Base-by-base conservation (phyloP, 2,329 filamentous ascomycete species). In the Bipolaris sorokiniana region DNA sequence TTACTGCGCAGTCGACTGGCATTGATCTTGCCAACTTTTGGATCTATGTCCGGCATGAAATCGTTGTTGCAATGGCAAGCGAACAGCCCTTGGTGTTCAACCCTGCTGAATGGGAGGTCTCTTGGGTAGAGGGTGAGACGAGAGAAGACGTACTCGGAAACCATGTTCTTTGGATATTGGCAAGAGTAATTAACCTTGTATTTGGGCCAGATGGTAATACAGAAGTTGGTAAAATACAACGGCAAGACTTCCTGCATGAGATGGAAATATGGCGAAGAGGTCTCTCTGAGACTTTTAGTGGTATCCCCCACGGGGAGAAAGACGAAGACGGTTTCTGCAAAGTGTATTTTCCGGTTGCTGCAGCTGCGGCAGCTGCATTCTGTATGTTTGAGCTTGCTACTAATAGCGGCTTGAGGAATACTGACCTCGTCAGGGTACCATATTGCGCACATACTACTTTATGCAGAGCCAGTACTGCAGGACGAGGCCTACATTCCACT, bases 11-110 rank as follows among this genome's bases (percentile, higher is more conserved):
- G 18, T 70, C 68, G 9, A 60, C 47, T 1, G 72, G 71, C 1
- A 69, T 67, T 9, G 69, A 73, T 45, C 59, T 63, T 13, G 74
- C 73, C 6, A 75, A 72, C 16, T 76, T 76, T 54, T 76, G 73
- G 72, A 69, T 76, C 23, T 74, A 75, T 45, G 58, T 69, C 7
- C 53, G 71, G 10, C 72, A 75, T 48, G 71, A 75, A 49, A 71
- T 76, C 41, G 66, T 64, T 3, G 64, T 75, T 3, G 71, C 74
- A 2, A 56, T 75, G 49, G 56, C 67, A 6, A 73, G 59, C 23
- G 72, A 73, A 40, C 61, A 63, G 40, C 70, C 71, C 2, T 56
- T 74, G 20, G 50, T 73, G 7, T 54, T 73, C 3, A 56, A 68
- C 48, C 72, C 73, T 11, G 56, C 58, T 10, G 71, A 74, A 13